Percentiles rank a stretch among this genome's conserved stretches.
Conservation (phyloP, 2,329 filamentous ascomycete genomes). For the Sclerotinia trifoliorum region DNA sequence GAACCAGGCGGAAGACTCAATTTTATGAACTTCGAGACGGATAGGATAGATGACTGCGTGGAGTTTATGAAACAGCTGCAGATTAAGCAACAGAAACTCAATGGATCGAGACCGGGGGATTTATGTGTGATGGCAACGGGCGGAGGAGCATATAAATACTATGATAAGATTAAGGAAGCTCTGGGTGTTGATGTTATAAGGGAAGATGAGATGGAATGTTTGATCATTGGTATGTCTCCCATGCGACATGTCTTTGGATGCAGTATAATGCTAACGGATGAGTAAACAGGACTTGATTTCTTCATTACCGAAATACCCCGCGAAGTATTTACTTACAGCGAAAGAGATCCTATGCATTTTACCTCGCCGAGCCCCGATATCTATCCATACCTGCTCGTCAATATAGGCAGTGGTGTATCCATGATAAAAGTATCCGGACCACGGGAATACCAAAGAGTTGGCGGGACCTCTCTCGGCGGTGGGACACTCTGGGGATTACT, state of each 20-base stretch:
- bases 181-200: slow-evolving; percentile 84
- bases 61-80: slow-evolving; percentile 87
- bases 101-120: slow-evolving; percentile 68
- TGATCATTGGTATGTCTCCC: slow-evolving; percentile 76
- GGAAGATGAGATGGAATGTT: slow-evolving; percentile 98
- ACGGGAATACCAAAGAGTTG: slow-evolving; percentile 82
- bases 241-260: not conserved
- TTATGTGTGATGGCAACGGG: slow-evolving; percentile 94
- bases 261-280: not conserved
- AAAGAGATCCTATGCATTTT: slow-evolving; percentile 87
- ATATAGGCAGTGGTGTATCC: slow-evolving; percentile 94
- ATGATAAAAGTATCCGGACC: slow-evolving; percentile 97
- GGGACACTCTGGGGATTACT: slow-evolving; percentile 97
- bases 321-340: slow-evolving; percentile 96
- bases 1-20: slow-evolving; percentile 87
- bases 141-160: slow-evolving; percentile 94
- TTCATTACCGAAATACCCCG: slow-evolving; percentile 97
- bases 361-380: slow-evolving; percentile 74
- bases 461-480: slow-evolving; percentile 89
- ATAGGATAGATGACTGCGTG: slow-evolving; percentile 89
- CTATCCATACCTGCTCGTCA: slow-evolving; percentile 96
- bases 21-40: slow-evolving; percentile 95
- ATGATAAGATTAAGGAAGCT: slow-evolving; percentile 81
- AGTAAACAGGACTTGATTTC: slow-evolving; percentile 76
- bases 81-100: slow-evolving; percentile 73